Conservation (phyloP, 352 stramenopile genomes). For the Globisporangium radiosum region DNA sequence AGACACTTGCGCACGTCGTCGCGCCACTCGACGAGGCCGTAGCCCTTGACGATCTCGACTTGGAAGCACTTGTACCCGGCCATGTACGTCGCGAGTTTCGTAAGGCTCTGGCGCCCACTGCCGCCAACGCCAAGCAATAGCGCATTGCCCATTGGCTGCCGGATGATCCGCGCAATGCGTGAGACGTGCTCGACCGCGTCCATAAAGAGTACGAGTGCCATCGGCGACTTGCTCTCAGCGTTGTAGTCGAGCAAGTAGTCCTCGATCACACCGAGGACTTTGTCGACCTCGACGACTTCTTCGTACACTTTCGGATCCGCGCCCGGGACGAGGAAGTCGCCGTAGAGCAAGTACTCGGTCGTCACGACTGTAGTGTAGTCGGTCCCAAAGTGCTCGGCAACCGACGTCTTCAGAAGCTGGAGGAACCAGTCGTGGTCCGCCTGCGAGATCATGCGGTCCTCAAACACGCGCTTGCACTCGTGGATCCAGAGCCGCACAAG, state of each 20-base stretch:
- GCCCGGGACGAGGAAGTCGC: conserved; percentile 75
- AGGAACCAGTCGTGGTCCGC: conserved; percentile 91
- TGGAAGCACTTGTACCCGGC: conserved; percentile 91
- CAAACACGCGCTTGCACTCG: conserved; percentile 92
- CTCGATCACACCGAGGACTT: conserved; percentile 82
- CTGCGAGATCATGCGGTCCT: conserved; percentile 89
- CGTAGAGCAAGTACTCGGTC: conserved; percentile 69
- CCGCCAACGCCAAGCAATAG: conserved; percentile 90
- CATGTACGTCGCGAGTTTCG: conserved; percentile 91
- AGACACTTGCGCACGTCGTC: conserved; percentile 92
- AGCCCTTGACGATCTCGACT: conserved; percentile 94
- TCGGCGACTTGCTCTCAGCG: conserved; percentile 86
- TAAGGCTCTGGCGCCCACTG: conserved; percentile 90
- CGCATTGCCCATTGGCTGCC: conserved; percentile 84
- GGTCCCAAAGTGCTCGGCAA: conserved; percentile 71
- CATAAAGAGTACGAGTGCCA: conserved; percentile 88
- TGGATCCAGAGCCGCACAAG: conserved; percentile 90
- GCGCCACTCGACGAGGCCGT: conserved; percentile 89
- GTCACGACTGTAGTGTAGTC: conserved; percentile 79
- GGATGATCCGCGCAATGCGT: conserved; percentile 74
- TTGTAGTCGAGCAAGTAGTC: conserved; percentile 90
- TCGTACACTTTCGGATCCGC: conserved; percentile 85
- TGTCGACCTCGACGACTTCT: conserved; percentile 81
- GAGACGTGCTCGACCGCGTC: conserved; percentile 84
- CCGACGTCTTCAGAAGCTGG: conserved; percentile 51